These are phyloP conservation scores for Heritiera littoralis DNA, from an alignment of 345 rosid species.

Conservation along the genomic window DNA sequence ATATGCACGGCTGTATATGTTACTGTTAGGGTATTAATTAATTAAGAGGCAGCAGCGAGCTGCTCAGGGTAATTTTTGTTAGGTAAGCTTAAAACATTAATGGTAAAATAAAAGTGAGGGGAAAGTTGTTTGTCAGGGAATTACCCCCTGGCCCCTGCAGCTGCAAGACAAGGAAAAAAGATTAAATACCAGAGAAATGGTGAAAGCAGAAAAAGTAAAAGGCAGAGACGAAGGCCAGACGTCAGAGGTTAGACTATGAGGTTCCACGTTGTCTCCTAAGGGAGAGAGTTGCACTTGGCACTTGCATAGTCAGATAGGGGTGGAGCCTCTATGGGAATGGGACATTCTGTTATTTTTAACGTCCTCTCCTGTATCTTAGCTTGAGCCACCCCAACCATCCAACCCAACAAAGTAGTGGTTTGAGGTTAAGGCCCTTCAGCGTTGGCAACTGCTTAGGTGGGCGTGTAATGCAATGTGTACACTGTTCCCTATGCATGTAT, in stretches of 20 bases:
- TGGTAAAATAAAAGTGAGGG: background rate
- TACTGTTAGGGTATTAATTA: background rate
- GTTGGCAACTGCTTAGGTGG: background rate
- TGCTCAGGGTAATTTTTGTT: background rate
- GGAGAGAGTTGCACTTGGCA: background rate
- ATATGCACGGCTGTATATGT: too few species aligned
- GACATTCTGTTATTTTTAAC: conserved; percentile 19
- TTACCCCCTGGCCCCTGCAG: too few species aligned
- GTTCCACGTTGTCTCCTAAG: background rate
- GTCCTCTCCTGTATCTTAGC: background rate
- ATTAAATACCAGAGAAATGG: background rate
- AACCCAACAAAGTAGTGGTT: background rate
- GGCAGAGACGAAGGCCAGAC: background rate
- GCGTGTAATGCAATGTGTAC: too few species aligned
- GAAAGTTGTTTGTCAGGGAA: background rate
- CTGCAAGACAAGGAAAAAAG: too few species aligned
- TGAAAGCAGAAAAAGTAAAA: background rate
- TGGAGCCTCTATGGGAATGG: background rate
- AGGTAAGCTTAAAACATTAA: too few species aligned
- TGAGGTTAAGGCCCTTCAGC: background rate
- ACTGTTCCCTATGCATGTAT: conserved; percentile 12
- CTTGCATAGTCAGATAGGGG: conserved; percentile 1
- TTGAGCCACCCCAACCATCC: background rate
- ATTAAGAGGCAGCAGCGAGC: too few species aligned
- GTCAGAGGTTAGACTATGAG: background rate